Evolutionary conservation across 2,329 filamentous ascomycete genomes (phyloP), one percentile per base, ranked within the genome.

Genomic region (Hymenoscyphus occultus): DNA sequence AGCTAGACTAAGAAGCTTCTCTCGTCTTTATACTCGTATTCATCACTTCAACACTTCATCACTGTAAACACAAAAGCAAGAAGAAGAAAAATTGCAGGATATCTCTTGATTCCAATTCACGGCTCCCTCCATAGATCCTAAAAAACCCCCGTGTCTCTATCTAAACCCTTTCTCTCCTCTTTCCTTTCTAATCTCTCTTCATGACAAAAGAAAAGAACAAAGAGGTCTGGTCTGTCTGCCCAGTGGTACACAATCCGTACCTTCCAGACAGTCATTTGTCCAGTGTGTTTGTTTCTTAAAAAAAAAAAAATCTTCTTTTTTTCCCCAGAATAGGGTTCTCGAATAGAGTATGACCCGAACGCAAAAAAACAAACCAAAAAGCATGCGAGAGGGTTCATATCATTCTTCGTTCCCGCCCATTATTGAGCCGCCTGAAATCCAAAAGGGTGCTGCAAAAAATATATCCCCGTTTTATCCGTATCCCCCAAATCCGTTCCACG

Each of bases 141-240:
- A 16, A 1, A 35, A 35, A 7, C 19, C 45, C 10, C 45, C n/a
- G 5, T 16, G 9, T 19, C 45, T 51, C n/a, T 22, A 13, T 28
- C 6, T 39, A 32, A 13, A 12, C 54, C 31, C 54, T 16, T 14
- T 35, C 54, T 13, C 7, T 28, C 32, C 54, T 57, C 22, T 39
- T 57, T 39, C 28, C 54, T 12, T 28, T 57, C 54, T 35, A 31
- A 14, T 12, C 28, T 56, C 22, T 57, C 10, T 39, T 28, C 16
- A 22, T 57, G 54, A 57, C 54, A 57, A 57, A 57, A 57, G 54
- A 57, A 57, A 57, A 28, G 22, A 39, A 7, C 14, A n/a, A 56
- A 10, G 28, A 57, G 42, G n/a, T 48, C 5, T 14, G 28, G 54
- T 57, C 19, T 57, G 9, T 39, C 54, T 57, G 54, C 54, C 16